Base-by-base conservation (phyloP, 225 moss, liverwort and hornwort genomes). In the Anthoceros angustus region DNA sequence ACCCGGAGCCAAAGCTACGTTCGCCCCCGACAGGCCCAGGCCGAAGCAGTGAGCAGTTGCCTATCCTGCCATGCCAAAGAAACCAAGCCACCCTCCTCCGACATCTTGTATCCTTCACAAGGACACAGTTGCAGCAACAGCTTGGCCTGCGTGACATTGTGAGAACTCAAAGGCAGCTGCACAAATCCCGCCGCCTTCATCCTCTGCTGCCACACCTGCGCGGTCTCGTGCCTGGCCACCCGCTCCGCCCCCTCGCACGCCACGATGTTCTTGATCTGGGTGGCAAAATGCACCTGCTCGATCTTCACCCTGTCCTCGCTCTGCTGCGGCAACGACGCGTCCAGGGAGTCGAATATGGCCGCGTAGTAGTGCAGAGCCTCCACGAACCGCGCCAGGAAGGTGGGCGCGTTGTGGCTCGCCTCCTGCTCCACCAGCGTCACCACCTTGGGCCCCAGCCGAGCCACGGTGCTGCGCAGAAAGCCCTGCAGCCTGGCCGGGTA, bases 361-460 rank as follows among this genome's bases (percentile, higher is more conserved):
- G 85, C 81, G 43, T 94, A 94, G 74, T 94, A 90, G 71, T 90
- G 87, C 26, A 94, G 79, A 26, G 94, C 90, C 73, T 88, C 94
- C 83, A 88, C 78, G 70, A 94, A 94, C 24, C 94, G 73, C 48
- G 76, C 82, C 62, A 90, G 67, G 70, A 94, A 88, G 23, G 84
- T 72, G 55, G 72, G 72, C 38, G 80, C 63, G 66, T 88, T 88
- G 80, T 94, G 88, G 48, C 79, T 85, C 15, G 86, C 88, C 75
- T 94, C 94, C 69, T 94, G 94, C 79, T 94, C 94, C 61, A 90
- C 94, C 65, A 94, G 66, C 39, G 94, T 90, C 65, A 94, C 72
- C 72, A 94, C 84, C 60, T 75, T 72, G 4, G 94, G 94, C 26
- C 76, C 70, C 8, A 88, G 68, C 42, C 64, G 72, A 45, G 83